A percentile compares a stretch with the other conserved stretches of the same genome.
phyloP scores from a whole-genome alignment of 2,329 filamentous ascomycete species.

The Cladosporium austrohemisphaericum region DNA sequence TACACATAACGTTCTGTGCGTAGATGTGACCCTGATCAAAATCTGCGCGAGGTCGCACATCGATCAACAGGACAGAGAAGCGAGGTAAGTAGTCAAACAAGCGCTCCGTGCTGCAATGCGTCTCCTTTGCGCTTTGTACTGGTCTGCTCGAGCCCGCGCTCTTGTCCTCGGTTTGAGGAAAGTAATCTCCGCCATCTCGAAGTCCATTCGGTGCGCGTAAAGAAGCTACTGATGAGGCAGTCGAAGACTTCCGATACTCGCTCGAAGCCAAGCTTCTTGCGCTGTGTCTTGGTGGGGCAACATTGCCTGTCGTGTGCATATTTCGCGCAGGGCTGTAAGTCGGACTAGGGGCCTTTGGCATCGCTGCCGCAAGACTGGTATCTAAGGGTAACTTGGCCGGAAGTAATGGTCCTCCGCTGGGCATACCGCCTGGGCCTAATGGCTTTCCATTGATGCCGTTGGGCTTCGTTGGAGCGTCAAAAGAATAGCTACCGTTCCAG shows the following conservation, averaged over 20 bases:
- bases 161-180: slow-evolving; percentile 27
- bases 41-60: slow-evolving; percentile 73
- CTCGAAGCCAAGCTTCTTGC: slow-evolving; percentile 60
- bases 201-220: slow-evolving; percentile 35
- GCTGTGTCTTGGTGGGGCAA: slow-evolving; percentile 62
- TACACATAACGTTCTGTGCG: slow-evolving; percentile 77
- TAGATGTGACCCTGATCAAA: slow-evolving; percentile 90
- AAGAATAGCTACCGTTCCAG: slow-evolving; percentile 26
- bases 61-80: slow-evolving; percentile 73
- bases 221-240: slow-evolving; percentile 34
- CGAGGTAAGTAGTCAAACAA: slow-evolving; percentile 67
- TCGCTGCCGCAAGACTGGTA: slow-evolving; percentile 49
- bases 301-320: slow-evolving; percentile 61
- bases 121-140: slow-evolving; percentile 50
- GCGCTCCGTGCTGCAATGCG: slow-evolving; percentile 64
- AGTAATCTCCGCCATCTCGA: slow-evolving; percentile 40
- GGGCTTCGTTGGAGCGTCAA: slow-evolving; percentile 20
- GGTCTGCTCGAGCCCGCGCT: slow-evolving; percentile 26
- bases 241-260: slow-evolving; percentile 50
- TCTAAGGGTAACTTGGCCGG: slow-evolving; percentile 49
- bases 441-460: slow-evolving; percentile 27
- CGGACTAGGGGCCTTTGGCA: slow-evolving; percentile 69
- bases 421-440: slow-evolving; percentile 54
- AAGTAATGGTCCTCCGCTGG: slow-evolving; percentile 32
- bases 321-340: slow-evolving; percentile 77